These are phyloP conservation scores for Fraxinus paxiana DNA, from an alignment of 305 asterid genomes.

Conservation along the genomic window DNA sequence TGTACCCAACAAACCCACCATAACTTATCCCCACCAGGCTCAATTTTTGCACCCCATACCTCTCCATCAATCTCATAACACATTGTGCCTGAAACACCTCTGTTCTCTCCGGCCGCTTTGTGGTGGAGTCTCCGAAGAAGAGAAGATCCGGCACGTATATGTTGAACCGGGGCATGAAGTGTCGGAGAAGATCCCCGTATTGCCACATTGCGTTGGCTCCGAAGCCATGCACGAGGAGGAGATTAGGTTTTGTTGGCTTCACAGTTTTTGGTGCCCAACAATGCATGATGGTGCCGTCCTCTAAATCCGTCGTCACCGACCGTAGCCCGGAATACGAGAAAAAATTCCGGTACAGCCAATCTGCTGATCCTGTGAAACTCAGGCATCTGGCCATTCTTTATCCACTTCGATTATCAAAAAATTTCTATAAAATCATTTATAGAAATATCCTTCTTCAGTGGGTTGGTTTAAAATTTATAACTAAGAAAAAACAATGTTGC, in stretches of 20 bases:
- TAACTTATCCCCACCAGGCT: slow-evolving; percentile 83
- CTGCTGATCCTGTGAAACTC: slow-evolving; percentile 79
- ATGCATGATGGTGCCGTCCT: slow-evolving; percentile 68
- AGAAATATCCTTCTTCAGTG: background rate
- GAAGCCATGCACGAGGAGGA: slow-evolving; percentile 76
- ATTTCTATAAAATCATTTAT: background rate
- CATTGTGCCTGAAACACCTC: slow-evolving; percentile 84
- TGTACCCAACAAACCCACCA: slow-evolving; percentile 80
- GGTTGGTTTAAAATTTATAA: background rate
- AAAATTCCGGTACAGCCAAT: slow-evolving; percentile 63
- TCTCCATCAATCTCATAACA: slow-evolving; percentile 63
- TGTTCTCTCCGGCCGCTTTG: slow-evolving; percentile 54
- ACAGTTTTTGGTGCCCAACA: slow-evolving; percentile 75
- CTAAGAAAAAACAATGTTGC: background rate
- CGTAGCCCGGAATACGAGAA: slow-evolving; percentile 74
- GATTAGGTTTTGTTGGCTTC: slow-evolving; percentile 50
- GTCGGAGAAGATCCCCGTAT: slow-evolving; percentile 72
- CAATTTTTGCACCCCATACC: slow-evolving; percentile 43
- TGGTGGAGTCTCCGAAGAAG: slow-evolving; percentile 69
- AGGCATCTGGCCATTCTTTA: slow-evolving; percentile 45
- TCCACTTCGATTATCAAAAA: background rate
- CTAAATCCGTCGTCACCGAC: slow-evolving; percentile 50
- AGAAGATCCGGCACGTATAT: slow-evolving; percentile 81
- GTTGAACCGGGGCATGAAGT: slow-evolving; percentile 70
- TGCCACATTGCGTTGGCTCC: slow-evolving; percentile 99